Evolutionary conservation across 345 rosid genomes (phyloP).

Genomic region (Gossypium arboreum): DNA sequence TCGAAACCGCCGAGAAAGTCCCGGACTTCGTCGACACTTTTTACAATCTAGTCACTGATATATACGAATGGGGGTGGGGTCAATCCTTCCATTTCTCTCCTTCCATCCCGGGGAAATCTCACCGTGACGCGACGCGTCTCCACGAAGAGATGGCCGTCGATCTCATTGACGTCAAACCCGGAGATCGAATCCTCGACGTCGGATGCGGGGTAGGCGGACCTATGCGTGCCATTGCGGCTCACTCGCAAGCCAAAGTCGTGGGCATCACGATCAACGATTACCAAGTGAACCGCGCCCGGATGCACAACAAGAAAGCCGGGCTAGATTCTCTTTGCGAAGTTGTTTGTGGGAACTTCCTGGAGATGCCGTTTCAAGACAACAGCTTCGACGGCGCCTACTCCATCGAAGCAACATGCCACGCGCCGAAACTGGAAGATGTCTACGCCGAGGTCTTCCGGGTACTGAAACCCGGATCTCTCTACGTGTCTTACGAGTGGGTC

Average conservation of each 20-base stretch:
- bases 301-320: slow-evolving; percentile 89
- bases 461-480: slow-evolving; percentile 74
- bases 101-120: slow-evolving; percentile 60
- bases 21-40: slow-evolving; percentile 93
- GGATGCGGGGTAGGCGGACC: slow-evolving; percentile 99
- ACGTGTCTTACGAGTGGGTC: slow-evolving; percentile 92
- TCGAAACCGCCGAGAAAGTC: slow-evolving; percentile 70
- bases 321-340: slow-evolving; percentile 76
- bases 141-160: slow-evolving; percentile 89
- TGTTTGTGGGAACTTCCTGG: slow-evolving; percentile 81
- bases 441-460: slow-evolving; percentile 78
- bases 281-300: slow-evolving; percentile 81
- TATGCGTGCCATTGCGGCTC: slow-evolving; percentile 97
- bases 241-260: slow-evolving; percentile 74
- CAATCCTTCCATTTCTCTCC: slow-evolving; percentile 98
- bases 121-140: slow-evolving; percentile 81
- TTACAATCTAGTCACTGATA: slow-evolving; percentile 90
- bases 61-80: slow-evolving; percentile 99
- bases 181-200: slow-evolving; percentile 65
- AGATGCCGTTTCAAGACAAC: slow-evolving; percentile 80
- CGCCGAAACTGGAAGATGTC: slow-evolving; percentile 84
- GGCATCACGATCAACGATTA: slow-evolving; percentile 97
- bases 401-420: slow-evolving; percentile 97
- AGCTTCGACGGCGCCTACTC: slow-evolving; percentile 97
- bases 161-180: slow-evolving; percentile 59